Evolutionary conservation across 2,329 filamentous ascomycete species (phyloP).

Genomic region (Colletotrichum neosansevieriae): DNA sequence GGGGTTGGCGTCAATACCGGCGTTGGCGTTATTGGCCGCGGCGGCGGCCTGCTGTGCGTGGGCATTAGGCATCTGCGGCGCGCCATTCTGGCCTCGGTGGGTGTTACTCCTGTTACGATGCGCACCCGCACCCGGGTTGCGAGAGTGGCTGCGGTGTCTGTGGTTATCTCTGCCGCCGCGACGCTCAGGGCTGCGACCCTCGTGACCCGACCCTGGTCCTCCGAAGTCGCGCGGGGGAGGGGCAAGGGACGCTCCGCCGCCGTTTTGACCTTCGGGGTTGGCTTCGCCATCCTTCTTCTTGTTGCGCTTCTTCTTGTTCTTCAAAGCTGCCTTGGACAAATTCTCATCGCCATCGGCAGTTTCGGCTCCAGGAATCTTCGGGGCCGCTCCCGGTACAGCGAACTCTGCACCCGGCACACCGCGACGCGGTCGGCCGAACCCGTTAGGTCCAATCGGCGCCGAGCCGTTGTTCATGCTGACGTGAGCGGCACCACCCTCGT

Average conservation of each 20-base stretch:
- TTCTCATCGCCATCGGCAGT: slow-evolving; percentile 77
- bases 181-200: slow-evolving; percentile 75
- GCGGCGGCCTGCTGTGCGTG: slow-evolving; percentile 44
- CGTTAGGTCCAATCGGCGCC: slow-evolving; percentile 77
- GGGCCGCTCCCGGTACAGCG: slow-evolving; percentile 74
- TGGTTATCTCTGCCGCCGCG: slow-evolving; percentile 55
- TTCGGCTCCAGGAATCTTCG: slow-evolving; percentile 72
- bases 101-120: slow-evolving; percentile 66
- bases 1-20: slow-evolving; percentile 65
- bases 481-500: slow-evolving; percentile 93
- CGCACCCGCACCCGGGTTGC: slow-evolving; percentile 61
- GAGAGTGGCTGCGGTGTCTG: slow-evolving; percentile 67
- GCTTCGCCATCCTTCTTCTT: slow-evolving; percentile 91
- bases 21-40: slow-evolving; percentile 44
- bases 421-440: slow-evolving; percentile 82
- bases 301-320: slow-evolving; percentile 99
- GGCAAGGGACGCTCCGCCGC: slow-evolving; percentile 61
- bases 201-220: slow-evolving; percentile 47
- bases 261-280: slow-evolving; percentile 60
- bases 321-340: slow-evolving; percentile 85
- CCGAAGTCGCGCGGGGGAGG: slow-evolving; percentile 54
- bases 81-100: slow-evolving; percentile 52
- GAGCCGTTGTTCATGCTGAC: slow-evolving; percentile 83
- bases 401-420: slow-evolving; percentile 89
- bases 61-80: slow-evolving; percentile 42